Conservation (phyloP, 1,284 basidiomycete species). For the Cutaneotrichosporon spelunceum region DNA sequence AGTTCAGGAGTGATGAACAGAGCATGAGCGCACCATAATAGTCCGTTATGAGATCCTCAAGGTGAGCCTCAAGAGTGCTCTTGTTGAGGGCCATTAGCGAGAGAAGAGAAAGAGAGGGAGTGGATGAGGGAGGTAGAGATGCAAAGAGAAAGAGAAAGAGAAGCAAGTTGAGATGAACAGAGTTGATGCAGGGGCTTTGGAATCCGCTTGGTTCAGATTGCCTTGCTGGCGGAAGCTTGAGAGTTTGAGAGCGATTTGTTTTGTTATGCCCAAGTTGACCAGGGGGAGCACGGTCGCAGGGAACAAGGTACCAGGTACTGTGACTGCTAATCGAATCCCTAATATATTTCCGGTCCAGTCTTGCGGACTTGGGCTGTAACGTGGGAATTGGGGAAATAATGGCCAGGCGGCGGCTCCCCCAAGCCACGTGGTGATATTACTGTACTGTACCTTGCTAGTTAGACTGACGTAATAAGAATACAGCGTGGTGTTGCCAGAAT, state of each 20-base stretch:
- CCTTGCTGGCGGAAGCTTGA: not conserved
- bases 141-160: not conserved
- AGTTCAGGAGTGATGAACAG: not conserved
- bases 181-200: not conserved
- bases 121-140: not conserved
- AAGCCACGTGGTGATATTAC: too few relatives aligned
- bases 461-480: too few relatives aligned
- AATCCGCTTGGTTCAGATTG: not conserved
- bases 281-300: too few relatives aligned
- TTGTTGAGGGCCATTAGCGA: constrained; percentile 7
- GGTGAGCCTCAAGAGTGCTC: constrained; percentile 12
- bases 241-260: not conserved
- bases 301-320: too few relatives aligned
- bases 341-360: too few relatives aligned
- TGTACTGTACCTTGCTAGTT: too few relatives aligned
- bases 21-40: constrained; percentile 19
- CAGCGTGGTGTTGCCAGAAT: too few relatives aligned
- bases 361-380: too few relatives aligned
- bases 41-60: constrained; percentile 19
- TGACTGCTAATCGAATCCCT: too few relatives aligned
- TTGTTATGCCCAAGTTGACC: not conserved
- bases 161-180: not conserved
- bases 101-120: not conserved
- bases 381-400: too few relatives aligned
- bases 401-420: too few relatives aligned